Percentiles rank a stretch among this genome's conserved stretches.
phyloP scores from a whole-genome alignment of 1,284 basidiomycete species.

The Ceratobasidium papillatum region DNA sequence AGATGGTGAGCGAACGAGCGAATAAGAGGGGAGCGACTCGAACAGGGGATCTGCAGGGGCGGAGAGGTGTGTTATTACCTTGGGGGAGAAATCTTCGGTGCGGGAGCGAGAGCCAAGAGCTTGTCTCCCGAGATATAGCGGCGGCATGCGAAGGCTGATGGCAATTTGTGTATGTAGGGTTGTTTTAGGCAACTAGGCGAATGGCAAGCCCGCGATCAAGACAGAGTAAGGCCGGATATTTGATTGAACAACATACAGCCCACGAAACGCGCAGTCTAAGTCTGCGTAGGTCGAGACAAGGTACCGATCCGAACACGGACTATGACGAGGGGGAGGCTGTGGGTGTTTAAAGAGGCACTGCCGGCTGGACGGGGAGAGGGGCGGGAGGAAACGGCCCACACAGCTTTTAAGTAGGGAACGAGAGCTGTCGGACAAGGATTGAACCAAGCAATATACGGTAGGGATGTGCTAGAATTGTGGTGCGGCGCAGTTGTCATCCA shows the following conservation, averaged over 20 bases:
- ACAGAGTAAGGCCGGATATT: slow-evolving; percentile 23
- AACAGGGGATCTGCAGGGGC: slow-evolving; percentile 26
- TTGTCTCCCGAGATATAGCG: slow-evolving; percentile 33
- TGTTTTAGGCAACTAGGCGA: slow-evolving; percentile 28
- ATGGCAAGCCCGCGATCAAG: slow-evolving; percentile 20
- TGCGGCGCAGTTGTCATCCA: slow-evolving; percentile 18
- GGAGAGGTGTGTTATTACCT: slow-evolving; percentile 31
- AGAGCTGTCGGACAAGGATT: background rate
- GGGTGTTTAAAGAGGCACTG: slow-evolving; percentile 1
- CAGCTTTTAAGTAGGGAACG: slow-evolving; percentile 12
- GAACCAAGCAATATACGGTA: slow-evolving; percentile 21
- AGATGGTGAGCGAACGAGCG: slow-evolving; percentile 10
- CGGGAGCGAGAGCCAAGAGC: slow-evolving; percentile 5
- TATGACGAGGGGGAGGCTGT: slow-evolving; percentile 22
- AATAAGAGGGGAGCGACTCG: slow-evolving; percentile 1
- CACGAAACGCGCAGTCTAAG: background rate
- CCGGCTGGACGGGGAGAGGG: background rate
- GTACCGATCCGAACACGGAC: background rate
- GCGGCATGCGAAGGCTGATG: slow-evolving; percentile 38
- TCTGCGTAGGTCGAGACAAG: slow-evolving; percentile 1
- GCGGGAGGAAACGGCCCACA: background rate
- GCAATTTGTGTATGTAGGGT: slow-evolving; percentile 39
- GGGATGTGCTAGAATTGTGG: slow-evolving; percentile 13
- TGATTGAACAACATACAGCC: slow-evolving; percentile 8
- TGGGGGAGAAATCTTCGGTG: slow-evolving; percentile 39